These are phyloP conservation scores for Russula griseocarnosa DNA, from an alignment of 768 basidiomycete genomes.

Conservation along the genomic window DNA sequence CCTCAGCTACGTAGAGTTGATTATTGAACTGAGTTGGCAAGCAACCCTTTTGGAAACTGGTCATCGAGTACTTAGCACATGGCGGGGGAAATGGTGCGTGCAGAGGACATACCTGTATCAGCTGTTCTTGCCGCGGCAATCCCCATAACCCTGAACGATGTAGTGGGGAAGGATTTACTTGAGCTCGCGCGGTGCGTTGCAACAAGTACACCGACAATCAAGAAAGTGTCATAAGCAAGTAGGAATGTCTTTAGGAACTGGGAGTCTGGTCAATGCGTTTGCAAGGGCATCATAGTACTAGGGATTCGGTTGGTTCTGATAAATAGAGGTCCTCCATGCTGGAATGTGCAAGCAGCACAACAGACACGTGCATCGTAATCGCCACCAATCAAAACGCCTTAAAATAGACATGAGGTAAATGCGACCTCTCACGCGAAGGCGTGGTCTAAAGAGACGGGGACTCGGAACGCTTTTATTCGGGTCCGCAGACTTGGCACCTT, in stretches of 20 bases:
- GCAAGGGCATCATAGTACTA: background rate
- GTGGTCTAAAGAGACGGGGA: background rate
- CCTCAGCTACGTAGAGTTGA: background rate
- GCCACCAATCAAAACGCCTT: conserved; percentile 2
- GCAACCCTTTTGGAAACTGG: background rate
- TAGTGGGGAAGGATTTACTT: background rate
- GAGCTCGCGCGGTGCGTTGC: background rate
- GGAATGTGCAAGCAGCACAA: conserved; percentile 15
- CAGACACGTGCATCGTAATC: conserved; percentile 7
- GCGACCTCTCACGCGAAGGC: background rate
- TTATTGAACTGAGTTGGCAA: background rate
- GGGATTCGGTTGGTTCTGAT: background rate
- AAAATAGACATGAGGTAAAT: conserved; percentile 5
- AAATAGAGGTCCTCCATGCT: background rate
- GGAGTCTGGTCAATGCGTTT: background rate
- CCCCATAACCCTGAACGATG: conserved; percentile 1
- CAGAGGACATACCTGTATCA: conserved; percentile 6
- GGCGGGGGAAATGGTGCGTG: background rate
- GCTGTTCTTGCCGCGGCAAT: background rate
- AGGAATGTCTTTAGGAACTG: background rate
- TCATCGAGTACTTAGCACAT: background rate
- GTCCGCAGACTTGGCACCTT: background rate
- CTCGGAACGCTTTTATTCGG: background rate
- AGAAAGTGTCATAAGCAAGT: background rate
- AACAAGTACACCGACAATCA: background rate